Evolutionary conservation across 805 yeast genomes (phyloP).

Genomic region (Lipomyces mesembrius): DNA sequence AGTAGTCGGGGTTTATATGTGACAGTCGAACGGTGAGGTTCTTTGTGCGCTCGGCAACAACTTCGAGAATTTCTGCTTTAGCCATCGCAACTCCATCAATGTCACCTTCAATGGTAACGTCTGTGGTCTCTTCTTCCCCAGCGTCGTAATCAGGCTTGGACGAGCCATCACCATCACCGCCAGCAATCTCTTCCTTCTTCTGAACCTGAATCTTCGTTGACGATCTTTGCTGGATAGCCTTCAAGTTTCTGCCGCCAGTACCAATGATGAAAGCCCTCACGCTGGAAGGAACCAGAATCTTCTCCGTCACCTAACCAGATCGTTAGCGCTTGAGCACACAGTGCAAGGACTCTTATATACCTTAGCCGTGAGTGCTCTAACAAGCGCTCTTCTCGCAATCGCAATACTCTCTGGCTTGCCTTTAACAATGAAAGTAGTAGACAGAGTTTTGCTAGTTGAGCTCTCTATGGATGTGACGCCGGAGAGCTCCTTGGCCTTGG

Average conservation of each 20-base stretch:
- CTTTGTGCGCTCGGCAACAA: slow-evolving; percentile 61
- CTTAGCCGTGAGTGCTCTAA: slow-evolving; percentile 78
- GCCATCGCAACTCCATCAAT: slow-evolving; percentile 80
- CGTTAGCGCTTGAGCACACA: neutral
- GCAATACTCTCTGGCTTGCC: slow-evolving; percentile 72
- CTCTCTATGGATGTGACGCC: slow-evolving; percentile 32
- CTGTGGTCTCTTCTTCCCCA: slow-evolving; percentile 65
- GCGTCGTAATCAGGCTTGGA: slow-evolving; percentile 51
- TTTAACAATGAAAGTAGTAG: slow-evolving; percentile 77
- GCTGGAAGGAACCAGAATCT: slow-evolving; percentile 72
- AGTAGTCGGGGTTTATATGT: slow-evolving; percentile 37
- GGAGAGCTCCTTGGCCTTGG: slow-evolving; percentile 43
- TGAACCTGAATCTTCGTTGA: slow-evolving; percentile 75
- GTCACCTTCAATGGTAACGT: slow-evolving; percentile 78
- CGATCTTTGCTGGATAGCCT: slow-evolving; percentile 72
- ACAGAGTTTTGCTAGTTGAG: slow-evolving; percentile 31
- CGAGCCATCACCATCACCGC: slow-evolving; percentile 39
- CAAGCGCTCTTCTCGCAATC: slow-evolving; percentile 73
- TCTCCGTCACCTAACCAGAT: slow-evolving; percentile 44
- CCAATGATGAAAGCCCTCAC: slow-evolving; percentile 84
- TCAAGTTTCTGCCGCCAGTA: slow-evolving; percentile 78
- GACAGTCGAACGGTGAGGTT: slow-evolving; percentile 34
- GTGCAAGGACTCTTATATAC: slow-evolving; percentile 43
- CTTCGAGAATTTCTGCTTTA: slow-evolving; percentile 65
- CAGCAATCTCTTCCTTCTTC: slow-evolving; percentile 23